Base-by-base conservation (phyloP, 2,329 filamentous ascomycete species). In the Didymella segeticola region DNA sequence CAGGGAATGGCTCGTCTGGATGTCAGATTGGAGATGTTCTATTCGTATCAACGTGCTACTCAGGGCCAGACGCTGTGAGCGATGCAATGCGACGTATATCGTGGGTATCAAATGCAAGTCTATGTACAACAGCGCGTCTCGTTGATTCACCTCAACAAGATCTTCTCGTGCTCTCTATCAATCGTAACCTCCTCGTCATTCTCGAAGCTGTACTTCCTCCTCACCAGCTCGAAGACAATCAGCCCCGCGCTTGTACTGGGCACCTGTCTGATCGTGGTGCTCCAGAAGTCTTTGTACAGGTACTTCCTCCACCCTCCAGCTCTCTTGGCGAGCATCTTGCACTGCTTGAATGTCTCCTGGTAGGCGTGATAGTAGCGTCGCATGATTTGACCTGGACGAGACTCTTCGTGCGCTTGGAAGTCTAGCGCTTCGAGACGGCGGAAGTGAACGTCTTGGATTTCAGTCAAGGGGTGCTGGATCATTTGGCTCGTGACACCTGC, bases 161-260 rank as follows among this genome's bases (percentile, higher is more conserved):
- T 54, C 39, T 49, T 86, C 62, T 89, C 89, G 1, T 87, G 87
- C 59, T 89, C 87, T 69, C 85, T 84, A 37, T 70, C 64, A 38
- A 77, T 77, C n/a, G 68, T 70, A 9, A 75, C 71, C 25, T 75
- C 67, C 20, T 90, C 61, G 2, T 54, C 51, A 80, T 81, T 58
- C 86, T 86, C 63, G 82, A 83, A 79, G 1, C 86, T 87, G 62
- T 91, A 92, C 74, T 90, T 90, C 29, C 89, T 79, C 51, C 89
- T 79, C 30, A 91, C 85, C 37, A 93, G 69, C 75, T 93, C 89
- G 69, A 93, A 93, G 17, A 91, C 89, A 61, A 93, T 90, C 54
- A 93, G 70, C 0, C 89, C 89, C 0, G 89, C 89, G 55, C 86
- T 89, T 2, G 89, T 92, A 68, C 88, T 90, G 0, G 89, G 89